Evolutionary conservation across 2,329 filamentous ascomycete species (phyloP), one percentile per base, ranked within the genome.

Genomic region (Phaeomoniella chlamydospora): DNA sequence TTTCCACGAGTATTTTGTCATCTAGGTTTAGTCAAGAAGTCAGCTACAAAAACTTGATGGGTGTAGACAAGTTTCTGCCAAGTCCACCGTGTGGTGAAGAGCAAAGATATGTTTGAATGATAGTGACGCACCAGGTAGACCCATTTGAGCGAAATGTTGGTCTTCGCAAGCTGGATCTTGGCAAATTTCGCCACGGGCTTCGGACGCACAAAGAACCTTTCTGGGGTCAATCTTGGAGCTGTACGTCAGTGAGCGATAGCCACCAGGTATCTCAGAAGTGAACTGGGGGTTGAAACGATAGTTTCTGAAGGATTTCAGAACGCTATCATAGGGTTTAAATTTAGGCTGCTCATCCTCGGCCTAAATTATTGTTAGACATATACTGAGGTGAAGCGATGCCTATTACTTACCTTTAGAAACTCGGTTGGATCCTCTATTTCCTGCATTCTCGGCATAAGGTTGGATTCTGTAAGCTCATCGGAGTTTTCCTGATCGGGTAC

Each of bases 231-330:
- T 93, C 47, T 77, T 79, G 58, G 93, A 83, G 61, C 84, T 94
- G 62, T 88, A 96, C 31, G 87, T 96, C 64, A 92, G 68, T 44
- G 90, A 96, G 52, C 80, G 78, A 52, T 86, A 79, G 31, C 88
- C 88, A 42, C 78, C 80, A 38, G 73, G 55, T 39, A 94, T 76
- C 38, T 73, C 64, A 34, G 79, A 57, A 44, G 67, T 64, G 59
- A 77, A 96, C 35, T 72, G 66, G 18, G 84, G 83, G 53, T 96
- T 87, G 54, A 88, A 94, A 47, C 88, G 84, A 59, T 83, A 98
- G 26, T 83, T 80, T 55, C 77, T 84, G 57, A 96, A 94, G 47
- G 73, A 72, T 46, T 73, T 75, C 41, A 98, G 66, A 18, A 86
- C 82, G 51, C 85, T 93, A 51, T 81, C 69, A 58, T 98, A 98